Base-by-base conservation (phyloP, 345 rosid genomes). In the Angophora floribunda region DNA sequence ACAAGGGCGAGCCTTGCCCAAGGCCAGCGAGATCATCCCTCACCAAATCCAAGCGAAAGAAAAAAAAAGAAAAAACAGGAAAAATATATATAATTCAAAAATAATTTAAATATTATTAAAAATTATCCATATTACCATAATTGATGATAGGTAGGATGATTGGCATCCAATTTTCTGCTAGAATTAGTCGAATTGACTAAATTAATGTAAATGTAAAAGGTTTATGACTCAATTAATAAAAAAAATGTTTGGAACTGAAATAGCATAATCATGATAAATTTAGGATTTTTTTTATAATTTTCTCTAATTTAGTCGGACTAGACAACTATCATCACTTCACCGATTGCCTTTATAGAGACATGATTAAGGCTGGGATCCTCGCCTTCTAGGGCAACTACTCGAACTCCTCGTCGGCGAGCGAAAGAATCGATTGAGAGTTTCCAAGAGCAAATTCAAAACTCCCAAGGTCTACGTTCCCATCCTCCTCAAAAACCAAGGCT, bases 241-340 rank as follows among this genome's bases (percentile, higher is more conserved):
- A 36, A 36, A 36, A 36, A 36, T 2, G 41, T 36, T 36, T 36
- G 41, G 41, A 36, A 36, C 4, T 36, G 41, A 0, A 55, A 55
- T 55, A 55, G 1, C 24, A 4, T 0, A 53, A 53, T 53, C 7
- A 1, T 2, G 9, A 55, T 22, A 55, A 1, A 55, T 55, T 55
- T 55, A 7, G 21, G 0, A 7, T 0, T 21, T 8, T 55, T 55
- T 9, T 55, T 0, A 0, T 55, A 22, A 55, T 55, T 55, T 55
- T 9, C 0, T 0, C 0, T 0, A 1, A 55, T 0, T 21, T 22
- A 0, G 0, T 55, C 5, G 0, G 0, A 55, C 61, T 55, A 55
- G 13, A 55, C 28, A 55, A 22, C 13, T 1, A 0, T 6, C 61
- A 4, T 55, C 0, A 0, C 28, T 55, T 55, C 61, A 55, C 61